These are phyloP conservation scores for Yamadazyma nakazawae DNA, from an alignment of 805 yeast species.

Conservation along the genomic window DNA sequence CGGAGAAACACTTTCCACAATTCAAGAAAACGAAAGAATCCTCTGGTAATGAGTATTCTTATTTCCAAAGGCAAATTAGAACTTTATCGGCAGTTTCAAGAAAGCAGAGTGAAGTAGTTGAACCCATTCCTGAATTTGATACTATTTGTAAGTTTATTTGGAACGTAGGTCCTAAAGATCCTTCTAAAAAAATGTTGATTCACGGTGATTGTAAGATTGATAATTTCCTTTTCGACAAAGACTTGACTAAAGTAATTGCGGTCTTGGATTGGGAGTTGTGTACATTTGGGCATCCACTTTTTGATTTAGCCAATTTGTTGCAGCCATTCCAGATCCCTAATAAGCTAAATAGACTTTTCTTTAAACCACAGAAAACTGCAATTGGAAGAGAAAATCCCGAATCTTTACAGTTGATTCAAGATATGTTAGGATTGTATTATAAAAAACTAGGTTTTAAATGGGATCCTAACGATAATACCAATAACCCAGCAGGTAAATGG, in stretches of 20 bases:
- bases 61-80: conserved; percentile 52
- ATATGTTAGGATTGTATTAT: conserved; percentile 17
- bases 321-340: conserved; percentile 51
- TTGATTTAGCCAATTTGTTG: conserved; percentile 56
- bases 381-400: conserved; percentile 33
- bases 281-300: conserved; percentile 62
- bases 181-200: conserved; percentile 43
- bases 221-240: conserved; percentile 59
- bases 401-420: conserved; percentile 6
- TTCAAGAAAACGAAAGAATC: conserved; percentile 20
- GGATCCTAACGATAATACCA: conserved; percentile 33
- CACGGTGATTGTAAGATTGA: conserved; percentile 68
- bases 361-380: conserved; percentile 25
- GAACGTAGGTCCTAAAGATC: conserved; percentile 46
- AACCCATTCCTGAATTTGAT: conserved; percentile 47
- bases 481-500: conserved; percentile 48
- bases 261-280: conserved; percentile 67
- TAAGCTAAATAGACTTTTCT: conserved; percentile 27
- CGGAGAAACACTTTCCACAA: conserved; percentile 44
- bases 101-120: conserved; percentile 37
- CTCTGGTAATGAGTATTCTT: conserved; percentile 21
- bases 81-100: conserved; percentile 44
- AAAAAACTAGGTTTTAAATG: conserved; percentile 27
- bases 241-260: conserved; percentile 47
- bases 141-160: conserved; percentile 41